phyloP scores from a whole-genome alignment of 345 rosid species.

The Eucalyptus sp. region DNA sequence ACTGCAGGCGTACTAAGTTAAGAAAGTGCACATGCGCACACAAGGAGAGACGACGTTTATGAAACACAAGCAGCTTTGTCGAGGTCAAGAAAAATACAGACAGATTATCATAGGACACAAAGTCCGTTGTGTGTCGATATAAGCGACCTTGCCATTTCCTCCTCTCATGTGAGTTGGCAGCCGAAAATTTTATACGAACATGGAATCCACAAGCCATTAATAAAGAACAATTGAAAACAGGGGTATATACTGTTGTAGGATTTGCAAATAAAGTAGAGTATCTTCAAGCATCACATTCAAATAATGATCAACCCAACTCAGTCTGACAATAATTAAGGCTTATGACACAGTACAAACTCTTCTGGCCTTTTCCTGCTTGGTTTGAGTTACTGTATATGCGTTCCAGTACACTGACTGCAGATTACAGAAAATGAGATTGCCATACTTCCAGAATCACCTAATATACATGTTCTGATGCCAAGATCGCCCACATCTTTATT shows the following conservation, averaged over 20 bases:
- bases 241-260: background rate
- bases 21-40: background rate
- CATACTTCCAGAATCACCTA: background rate
- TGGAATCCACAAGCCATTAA: background rate
- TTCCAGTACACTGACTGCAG: background rate
- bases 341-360: background rate
- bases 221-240: background rate
- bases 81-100: background rate
- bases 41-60: background rate
- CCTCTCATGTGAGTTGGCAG: background rate
- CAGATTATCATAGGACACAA: background rate
- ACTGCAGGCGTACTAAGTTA: background rate
- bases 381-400: background rate
- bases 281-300: background rate
- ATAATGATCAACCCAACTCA: background rate
- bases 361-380: background rate
- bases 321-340: background rate
- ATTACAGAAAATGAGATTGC: background rate
- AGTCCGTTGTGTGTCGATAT: rapidly evolving
- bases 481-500: background rate
- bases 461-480: background rate
- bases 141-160: background rate
- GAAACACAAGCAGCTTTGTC: background rate
- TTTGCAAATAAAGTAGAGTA: background rate
- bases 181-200: background rate